Evolutionary conservation across 345 rosid genomes (phyloP), one percentile per base, ranked within the genome.

Genomic region (Tarenaya hassleriana): DNA sequence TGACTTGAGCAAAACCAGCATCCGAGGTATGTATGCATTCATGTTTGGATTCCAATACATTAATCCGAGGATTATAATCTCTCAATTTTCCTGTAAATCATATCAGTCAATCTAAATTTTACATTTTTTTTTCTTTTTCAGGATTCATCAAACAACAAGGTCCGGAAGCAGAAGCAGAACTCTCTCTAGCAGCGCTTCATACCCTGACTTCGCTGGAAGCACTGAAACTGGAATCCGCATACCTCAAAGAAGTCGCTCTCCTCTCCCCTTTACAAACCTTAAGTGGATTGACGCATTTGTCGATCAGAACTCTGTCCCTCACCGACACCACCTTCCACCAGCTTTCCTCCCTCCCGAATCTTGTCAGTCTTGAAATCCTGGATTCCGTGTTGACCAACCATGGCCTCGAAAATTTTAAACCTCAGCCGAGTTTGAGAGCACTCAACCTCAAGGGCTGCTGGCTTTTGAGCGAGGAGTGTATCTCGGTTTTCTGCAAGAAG

Each of bases 401-500:
- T 1, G 96, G 94, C 34, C 77, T 92, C 29, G 76, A 62, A 10
- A 67, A 69, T 11, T 87, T 82, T 70, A 77, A 59, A 17, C 83
- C 95, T 24, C 88, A 82, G 0, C 18, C 63, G 33, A 44, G 69
- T 41, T 72, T 91, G 11, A 72, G 75, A 58, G 40, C 60, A 44
- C 77, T 91, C 24, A 84, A 91, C 68, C 75, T 91, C 56, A 79
- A 69, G 63, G 98, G 95, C 20, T 88, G 95, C 66, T 92, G 98
- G 98, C 95, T 92, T 35, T 67, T 91, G 61, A 76, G 79, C 0
- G 54, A 71, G 69, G 82, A 78, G 20, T 80, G 62, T 13, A 29
- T 88, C 35, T 40, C 58, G 20, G 29, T 62, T 12, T 77, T 92
- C 69, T 61, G 69, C 57, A 70, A 58, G 57, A 79, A 55, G 50